phyloP scores from a whole-genome alignment of 768 basidiomycete genomes.

The Tricholoma sp. region DNA sequence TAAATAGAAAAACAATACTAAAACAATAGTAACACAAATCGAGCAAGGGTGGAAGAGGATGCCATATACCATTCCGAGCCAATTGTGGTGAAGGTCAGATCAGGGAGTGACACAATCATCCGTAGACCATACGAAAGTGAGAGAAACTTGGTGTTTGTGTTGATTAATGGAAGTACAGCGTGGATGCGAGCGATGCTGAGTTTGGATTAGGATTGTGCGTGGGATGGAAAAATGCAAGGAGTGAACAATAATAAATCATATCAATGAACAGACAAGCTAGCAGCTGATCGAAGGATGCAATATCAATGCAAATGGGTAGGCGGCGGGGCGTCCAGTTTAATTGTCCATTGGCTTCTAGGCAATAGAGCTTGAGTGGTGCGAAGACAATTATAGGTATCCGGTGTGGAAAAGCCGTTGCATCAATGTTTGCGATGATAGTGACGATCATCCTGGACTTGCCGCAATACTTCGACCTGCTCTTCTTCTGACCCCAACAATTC shows the following conservation, averaged over 20 bases:
- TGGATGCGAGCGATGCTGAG: background rate
- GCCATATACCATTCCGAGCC: background rate
- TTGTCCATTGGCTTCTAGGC: background rate
- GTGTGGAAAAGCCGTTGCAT: conserved; percentile 1
- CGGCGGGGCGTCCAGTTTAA: background rate
- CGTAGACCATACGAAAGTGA: background rate
- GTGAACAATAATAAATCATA: background rate
- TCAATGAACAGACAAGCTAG: background rate
- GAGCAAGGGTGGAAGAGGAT: conserved; percentile 4
- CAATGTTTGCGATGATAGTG: conserved; percentile 10
- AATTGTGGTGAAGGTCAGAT: background rate
- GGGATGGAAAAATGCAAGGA: conserved; percentile 2
- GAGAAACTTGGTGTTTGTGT: background rate
- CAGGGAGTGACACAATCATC: background rate
- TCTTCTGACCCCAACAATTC: conserved; percentile 7
- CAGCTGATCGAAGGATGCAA: background rate
- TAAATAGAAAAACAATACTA: background rate
- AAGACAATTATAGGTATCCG: background rate
- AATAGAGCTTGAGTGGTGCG: conserved; percentile 1
- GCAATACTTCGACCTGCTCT: conserved; percentile 11
- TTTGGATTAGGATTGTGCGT: background rate
- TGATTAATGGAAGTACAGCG: background rate
- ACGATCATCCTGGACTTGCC: background rate
- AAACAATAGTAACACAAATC: conserved; percentile 14
- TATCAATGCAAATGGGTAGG: background rate